Percentiles rank a stretch among this genome's conserved stretches.
Evolutionary conservation across 768 basidiomycete species (phyloP).

Genomic region (Asterophora parasitica): DNA sequence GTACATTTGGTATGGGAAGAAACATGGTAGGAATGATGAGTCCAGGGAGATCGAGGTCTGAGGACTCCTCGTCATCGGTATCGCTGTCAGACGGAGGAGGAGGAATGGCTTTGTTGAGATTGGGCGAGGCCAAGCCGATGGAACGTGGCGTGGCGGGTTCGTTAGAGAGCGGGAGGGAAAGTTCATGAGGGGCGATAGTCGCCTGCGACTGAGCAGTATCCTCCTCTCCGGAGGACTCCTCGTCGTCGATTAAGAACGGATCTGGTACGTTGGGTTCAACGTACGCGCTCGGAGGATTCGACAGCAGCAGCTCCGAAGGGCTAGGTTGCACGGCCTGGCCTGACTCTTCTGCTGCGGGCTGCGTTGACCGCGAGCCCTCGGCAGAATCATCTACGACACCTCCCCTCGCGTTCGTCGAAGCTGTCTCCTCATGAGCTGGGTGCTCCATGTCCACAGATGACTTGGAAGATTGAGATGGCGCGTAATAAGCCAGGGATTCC

Average conservation of each 20-base stretch:
- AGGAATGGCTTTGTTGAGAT: slow-evolving; percentile 54
- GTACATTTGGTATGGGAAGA: slow-evolving; percentile 85
- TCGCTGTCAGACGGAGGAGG: slow-evolving; percentile 40
- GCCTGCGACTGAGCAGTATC: slow-evolving; percentile 27
- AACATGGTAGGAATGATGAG: slow-evolving; percentile 76
- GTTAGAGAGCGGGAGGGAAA: slow-evolving; percentile 34
- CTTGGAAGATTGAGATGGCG: slow-evolving; percentile 8
- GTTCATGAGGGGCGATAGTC: slow-evolving; percentile 36
- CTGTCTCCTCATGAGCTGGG: neutral
- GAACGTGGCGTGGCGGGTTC: slow-evolving; percentile 16
- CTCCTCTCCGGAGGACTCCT: slow-evolving; percentile 35
- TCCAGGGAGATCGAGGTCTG: slow-evolving; percentile 62
- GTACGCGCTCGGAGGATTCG: slow-evolving; percentile 26
- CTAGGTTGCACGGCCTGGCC: neutral
- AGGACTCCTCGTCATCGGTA: slow-evolving; percentile 47
- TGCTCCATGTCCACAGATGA: slow-evolving; percentile 8
- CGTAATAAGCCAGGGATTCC: slow-evolving; percentile 6
- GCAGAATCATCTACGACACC: slow-evolving; percentile 2
- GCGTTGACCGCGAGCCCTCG: neutral
- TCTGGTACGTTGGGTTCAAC: slow-evolving; percentile 50
- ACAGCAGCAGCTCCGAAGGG: slow-evolving; percentile 20
- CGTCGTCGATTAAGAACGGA: slow-evolving; percentile 60
- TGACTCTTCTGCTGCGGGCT: neutral
- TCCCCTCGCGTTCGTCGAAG: neutral
- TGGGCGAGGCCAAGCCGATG: slow-evolving; percentile 27